These are phyloP conservation scores for Sporothrix brasiliensis DNA, from an alignment of 2,329 filamentous ascomycete genomes.

Conservation along the genomic window DNA sequence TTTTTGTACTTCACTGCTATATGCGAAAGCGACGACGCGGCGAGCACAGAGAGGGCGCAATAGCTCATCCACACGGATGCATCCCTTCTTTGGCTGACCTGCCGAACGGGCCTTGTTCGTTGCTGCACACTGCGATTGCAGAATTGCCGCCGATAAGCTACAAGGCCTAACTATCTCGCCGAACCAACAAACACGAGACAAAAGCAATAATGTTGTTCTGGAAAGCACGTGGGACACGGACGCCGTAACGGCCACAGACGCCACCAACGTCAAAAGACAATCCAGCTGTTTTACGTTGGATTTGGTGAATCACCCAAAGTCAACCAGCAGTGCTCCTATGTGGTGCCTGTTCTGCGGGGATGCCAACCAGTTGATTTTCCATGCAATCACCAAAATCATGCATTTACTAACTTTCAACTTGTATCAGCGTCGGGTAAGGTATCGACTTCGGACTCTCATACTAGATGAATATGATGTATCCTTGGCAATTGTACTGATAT, in stretches of 20 bases:
- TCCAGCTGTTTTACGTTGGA: background rate
- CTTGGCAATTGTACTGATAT: background rate
- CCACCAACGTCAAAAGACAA: background rate
- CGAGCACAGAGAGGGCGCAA: slow-evolving; percentile 4
- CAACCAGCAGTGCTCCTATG: background rate
- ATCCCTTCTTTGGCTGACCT: background rate
- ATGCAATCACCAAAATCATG: background rate
- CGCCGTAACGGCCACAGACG: background rate
- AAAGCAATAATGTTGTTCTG: no score
- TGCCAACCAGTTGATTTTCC: no score
- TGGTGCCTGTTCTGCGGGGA: no score
- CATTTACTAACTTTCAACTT: background rate
- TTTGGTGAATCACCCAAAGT: background rate
- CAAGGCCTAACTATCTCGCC: slow-evolving; percentile 20
- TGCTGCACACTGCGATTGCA: background rate
- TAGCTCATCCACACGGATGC: no score
- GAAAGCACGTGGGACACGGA: background rate
- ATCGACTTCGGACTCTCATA: no score
- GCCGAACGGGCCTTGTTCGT: background rate
- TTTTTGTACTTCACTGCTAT: background rate
- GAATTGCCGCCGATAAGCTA: background rate
- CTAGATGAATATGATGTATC: background rate
- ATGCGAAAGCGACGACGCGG: no score
- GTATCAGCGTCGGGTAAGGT: no score
- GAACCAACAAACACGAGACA: slow-evolving; percentile 15